Evolutionary conservation across 1,284 basidiomycete genomes (phyloP).

Genomic region (Trichosporon sp.): DNA sequence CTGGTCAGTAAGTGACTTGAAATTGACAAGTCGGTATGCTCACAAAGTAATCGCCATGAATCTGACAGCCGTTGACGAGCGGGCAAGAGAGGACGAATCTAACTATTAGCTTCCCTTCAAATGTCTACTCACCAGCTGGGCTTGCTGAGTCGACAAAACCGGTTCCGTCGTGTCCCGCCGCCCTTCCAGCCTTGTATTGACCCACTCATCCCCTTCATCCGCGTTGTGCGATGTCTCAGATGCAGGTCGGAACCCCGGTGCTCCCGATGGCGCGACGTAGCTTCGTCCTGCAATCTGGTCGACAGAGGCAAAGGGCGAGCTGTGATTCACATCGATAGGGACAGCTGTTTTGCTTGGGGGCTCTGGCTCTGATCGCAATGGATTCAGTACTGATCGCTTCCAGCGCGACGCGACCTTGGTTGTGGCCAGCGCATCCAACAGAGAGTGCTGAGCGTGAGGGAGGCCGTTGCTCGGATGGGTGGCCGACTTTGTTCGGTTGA

Average conservation of each 20-base stretch:
- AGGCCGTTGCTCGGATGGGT: conserved; percentile 1
- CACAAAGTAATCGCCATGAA: conserved; percentile 80
- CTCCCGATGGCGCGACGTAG: conserved; percentile 65
- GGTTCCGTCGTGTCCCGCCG: conserved; percentile 57
- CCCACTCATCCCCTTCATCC: conserved; percentile 40
- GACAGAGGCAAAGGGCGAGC: conserved; percentile 39
- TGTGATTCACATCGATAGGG: conserved; percentile 43
- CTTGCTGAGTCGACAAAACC: conserved; percentile 52
- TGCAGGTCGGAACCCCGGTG: conserved; percentile 62
- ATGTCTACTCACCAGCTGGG: conserved; percentile 9
- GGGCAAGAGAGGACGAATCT: conserved; percentile 72
- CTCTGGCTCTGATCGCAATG: conserved; percentile 14
- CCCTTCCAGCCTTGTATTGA: conserved; percentile 51
- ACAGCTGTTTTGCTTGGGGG: conserved; percentile 27
- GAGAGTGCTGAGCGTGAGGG: conserved; percentile 9
- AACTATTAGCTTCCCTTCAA: background rate
- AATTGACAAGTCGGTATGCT: conserved; percentile 10
- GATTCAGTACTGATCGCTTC: conserved; percentile 17
- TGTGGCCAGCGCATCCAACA: conserved; percentile 6
- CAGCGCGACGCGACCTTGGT: conserved; percentile 18
- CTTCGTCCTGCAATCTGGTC: conserved; percentile 27
- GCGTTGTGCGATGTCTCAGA: conserved; percentile 34
- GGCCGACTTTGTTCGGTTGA: background rate
- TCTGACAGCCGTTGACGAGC: conserved; percentile 71
- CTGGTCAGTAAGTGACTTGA: background rate